Evolutionary conservation across 2,329 filamentous ascomycete genomes (phyloP).

Genomic region (Cadophora luteo-olivacea): DNA sequence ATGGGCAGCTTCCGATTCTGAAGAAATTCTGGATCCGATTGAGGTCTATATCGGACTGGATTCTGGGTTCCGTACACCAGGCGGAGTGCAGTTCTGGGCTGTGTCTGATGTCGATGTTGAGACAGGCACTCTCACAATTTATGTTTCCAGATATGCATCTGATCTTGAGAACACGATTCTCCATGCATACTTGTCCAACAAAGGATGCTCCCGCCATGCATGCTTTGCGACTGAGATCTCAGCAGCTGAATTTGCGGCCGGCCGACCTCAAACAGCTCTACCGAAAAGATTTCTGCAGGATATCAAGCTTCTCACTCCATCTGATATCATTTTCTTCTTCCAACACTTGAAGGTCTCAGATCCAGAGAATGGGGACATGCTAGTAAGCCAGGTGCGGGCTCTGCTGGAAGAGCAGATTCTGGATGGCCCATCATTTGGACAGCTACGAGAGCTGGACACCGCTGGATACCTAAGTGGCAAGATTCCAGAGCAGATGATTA

Average conservation of each 20-base stretch:
- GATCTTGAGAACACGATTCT: slow-evolving; percentile 14
- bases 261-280: slow-evolving; percentile 5
- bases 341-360: slow-evolving; percentile 16
- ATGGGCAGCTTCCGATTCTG: slow-evolving; percentile 14
- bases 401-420: slow-evolving; percentile 21
- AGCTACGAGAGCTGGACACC: slow-evolving; percentile 16
- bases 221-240: slow-evolving; percentile 15
- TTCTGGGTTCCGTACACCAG: slow-evolving; percentile 16
- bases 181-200: slow-evolving; percentile 17
- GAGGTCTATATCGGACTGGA: slow-evolving; percentile 18
- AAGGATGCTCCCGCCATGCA: slow-evolving; percentile 15
- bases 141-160: slow-evolving; percentile 17
- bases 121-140: slow-evolving; percentile 17
- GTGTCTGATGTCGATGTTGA: slow-evolving; percentile 16
- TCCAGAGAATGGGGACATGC: slow-evolving; percentile 7
- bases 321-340: slow-evolving; percentile 19
- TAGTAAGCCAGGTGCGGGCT: background rate
- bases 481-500: slow-evolving; percentile 21
- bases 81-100: slow-evolving; percentile 17
- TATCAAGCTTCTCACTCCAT: slow-evolving; percentile 13
- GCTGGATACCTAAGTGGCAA: slow-evolving; percentile 20
- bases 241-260: background rate
- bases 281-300: slow-evolving; percentile 15
- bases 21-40: slow-evolving; percentile 18
- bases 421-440: slow-evolving; percentile 18